phyloP scores from a whole-genome alignment of 2,329 filamentous ascomycete genomes.

The Fonsecaea erecta region DNA sequence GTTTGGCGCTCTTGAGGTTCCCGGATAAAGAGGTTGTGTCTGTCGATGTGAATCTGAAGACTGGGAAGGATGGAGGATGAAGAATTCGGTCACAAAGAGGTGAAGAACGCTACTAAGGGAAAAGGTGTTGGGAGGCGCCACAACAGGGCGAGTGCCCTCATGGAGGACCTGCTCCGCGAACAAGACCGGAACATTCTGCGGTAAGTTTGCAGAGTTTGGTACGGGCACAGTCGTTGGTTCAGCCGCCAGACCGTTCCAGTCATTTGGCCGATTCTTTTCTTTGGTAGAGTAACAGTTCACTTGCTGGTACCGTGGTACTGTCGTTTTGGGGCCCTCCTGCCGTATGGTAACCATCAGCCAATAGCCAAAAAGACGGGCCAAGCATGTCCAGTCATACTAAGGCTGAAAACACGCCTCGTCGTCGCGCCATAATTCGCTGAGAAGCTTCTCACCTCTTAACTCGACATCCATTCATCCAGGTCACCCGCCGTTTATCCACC shows the following conservation, averaged over 20 bases:
- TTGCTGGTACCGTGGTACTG: background rate
- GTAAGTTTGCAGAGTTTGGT: background rate
- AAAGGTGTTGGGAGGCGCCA: background rate
- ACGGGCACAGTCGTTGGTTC: background rate
- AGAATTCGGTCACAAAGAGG: background rate
- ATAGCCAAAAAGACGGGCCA: background rate
- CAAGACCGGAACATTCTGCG: background rate
- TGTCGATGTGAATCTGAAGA: background rate
- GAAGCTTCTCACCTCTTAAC: too few species aligned
- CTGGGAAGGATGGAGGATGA: background rate
- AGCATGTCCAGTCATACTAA: background rate
- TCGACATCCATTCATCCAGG: too few species aligned
- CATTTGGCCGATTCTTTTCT: background rate
- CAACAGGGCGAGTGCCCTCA: background rate
- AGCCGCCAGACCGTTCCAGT: background rate
- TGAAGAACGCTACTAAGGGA: background rate
- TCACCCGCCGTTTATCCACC: background rate
- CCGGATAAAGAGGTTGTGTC: background rate
- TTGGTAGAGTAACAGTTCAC: background rate
- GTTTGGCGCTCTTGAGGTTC: background rate
- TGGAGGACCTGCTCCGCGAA: background rate
- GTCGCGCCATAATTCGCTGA: too few species aligned
- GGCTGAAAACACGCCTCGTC: too few species aligned
- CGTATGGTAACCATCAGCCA: background rate
- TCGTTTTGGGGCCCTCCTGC: background rate